These are phyloP conservation scores for Tephrocybe sp. DNA, from an alignment of 768 basidiomycete species.

Conservation along the genomic window DNA sequence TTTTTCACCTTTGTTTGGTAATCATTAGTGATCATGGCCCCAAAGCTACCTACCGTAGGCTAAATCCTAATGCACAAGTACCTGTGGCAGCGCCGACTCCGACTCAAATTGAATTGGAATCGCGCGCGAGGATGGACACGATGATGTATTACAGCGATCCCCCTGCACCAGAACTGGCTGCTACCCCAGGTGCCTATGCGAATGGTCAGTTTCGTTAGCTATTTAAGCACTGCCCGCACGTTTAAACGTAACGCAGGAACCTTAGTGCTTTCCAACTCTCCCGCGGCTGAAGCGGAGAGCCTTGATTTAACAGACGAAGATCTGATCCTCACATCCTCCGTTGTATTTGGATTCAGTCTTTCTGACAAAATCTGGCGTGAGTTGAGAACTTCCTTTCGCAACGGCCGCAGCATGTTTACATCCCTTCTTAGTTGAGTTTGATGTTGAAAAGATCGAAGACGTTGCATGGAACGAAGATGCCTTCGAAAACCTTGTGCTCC, in stretches of 20 bases:
- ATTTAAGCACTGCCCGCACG: background rate
- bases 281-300: slow-evolving; percentile 9
- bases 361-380: slow-evolving; percentile 57
- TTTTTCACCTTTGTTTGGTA: too few species aligned
- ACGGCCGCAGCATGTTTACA: background rate
- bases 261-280: slow-evolving; percentile 17
- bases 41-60: slow-evolving; percentile 47
- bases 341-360: slow-evolving; percentile 63
- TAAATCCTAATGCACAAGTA: slow-evolving; percentile 50
- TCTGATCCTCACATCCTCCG: slow-evolving; percentile 53
- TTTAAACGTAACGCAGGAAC: slow-evolving; percentile 11
- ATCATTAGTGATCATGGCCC: too few species aligned
- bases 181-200: slow-evolving; percentile 1
- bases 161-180: background rate
- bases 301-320: slow-evolving; percentile 50
- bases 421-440: slow-evolving; percentile 51
- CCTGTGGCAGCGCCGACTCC: slow-evolving; percentile 22
- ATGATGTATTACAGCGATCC: background rate
- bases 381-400: slow-evolving; percentile 18
- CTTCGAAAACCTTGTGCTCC: slow-evolving; percentile 55
- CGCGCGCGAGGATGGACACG: background rate
- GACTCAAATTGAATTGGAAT: background rate
- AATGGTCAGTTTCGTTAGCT: slow-evolving; percentile 6
- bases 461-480: slow-evolving; percentile 58
- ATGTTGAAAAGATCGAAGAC: slow-evolving; percentile 49